Evolutionary conservation across 441 rosid genomes (phyloP).

Genomic region (Adansonia gregorii): DNA sequence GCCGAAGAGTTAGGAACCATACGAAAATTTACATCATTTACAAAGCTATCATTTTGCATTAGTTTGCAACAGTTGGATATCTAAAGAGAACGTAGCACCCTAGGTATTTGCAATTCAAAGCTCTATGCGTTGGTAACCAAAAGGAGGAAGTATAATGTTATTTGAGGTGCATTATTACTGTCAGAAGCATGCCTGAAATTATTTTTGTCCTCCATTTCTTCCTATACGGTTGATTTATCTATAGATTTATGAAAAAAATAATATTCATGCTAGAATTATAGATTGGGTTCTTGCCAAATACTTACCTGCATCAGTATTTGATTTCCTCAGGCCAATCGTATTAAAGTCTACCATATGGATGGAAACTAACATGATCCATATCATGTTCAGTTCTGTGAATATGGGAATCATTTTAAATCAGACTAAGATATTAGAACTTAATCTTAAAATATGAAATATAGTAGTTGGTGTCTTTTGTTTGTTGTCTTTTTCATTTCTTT

Average conservation of each 20-base stretch:
- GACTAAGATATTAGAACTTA: not conserved
- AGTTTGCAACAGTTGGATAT: not conserved
- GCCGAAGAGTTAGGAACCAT: not conserved
- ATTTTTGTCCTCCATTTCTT: not conserved
- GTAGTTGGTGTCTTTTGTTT: not conserved
- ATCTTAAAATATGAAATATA: not conserved
- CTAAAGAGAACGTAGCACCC: not conserved
- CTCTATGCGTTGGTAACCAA: not conserved
- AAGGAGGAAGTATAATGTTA: not conserved
- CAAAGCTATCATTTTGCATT: not conserved
- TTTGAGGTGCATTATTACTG: not conserved
- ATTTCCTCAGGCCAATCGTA: not conserved
- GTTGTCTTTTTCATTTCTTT: not conserved
- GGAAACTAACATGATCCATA: not conserved
- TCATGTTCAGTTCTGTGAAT: not conserved
- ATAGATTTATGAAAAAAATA: conserved; percentile 12
- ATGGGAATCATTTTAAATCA: not conserved
- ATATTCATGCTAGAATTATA: not conserved
- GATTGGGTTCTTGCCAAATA: not conserved
- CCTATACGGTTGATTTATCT: not conserved
- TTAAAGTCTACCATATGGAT: not conserved
- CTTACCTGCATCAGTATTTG: not conserved
- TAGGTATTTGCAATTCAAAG: not conserved
- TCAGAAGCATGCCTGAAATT: conserved; percentile 15
- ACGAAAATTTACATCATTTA: not conserved